Percentiles rank a stretch among this genome's conserved stretches.
phyloP scores from a whole-genome alignment of 169 alveolate species.

The Theileria parva region DNA sequence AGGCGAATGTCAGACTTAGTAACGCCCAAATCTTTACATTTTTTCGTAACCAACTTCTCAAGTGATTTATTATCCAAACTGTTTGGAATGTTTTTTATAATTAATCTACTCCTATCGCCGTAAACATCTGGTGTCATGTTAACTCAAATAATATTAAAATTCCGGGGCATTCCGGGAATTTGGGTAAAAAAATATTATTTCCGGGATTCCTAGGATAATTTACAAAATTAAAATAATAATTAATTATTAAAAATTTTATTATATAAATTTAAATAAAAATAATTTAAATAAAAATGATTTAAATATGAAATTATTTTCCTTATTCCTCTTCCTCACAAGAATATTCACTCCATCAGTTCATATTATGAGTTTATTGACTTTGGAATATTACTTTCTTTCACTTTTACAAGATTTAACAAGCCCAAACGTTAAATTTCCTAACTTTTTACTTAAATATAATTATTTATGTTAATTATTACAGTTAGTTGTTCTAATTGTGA shows the following conservation, averaged over 20 bases:
- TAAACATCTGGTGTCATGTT: neutral
- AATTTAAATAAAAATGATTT: no score
- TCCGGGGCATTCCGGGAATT: neutral
- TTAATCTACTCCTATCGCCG: constrained; percentile 39
- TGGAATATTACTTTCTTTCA: constrained; percentile 7
- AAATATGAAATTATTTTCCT: neutral
- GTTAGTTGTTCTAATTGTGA: no score
- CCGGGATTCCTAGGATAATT: neutral
- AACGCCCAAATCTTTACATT: constrained; percentile 54
- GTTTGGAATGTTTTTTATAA: constrained; percentile 58
- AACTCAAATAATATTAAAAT: no score
- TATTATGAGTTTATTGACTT: neutral
- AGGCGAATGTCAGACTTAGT: constrained; percentile 44
- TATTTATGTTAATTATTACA: no score
- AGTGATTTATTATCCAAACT: constrained; percentile 38
- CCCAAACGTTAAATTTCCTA: neutral
- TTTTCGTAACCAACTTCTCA: constrained; percentile 44
- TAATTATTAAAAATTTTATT: no score
- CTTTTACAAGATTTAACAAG: neutral
- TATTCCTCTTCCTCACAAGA: neutral
- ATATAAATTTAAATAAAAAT: no score
- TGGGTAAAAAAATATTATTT: no score
- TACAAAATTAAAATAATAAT: no score
- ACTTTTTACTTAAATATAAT: neutral
- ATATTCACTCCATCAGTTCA: no score